Percentiles rank a stretch among this genome's conserved stretches.
Evolutionary conservation across 2,329 filamentous ascomycete species (phyloP).

Genomic region (Aureobasidium sp.): DNA sequence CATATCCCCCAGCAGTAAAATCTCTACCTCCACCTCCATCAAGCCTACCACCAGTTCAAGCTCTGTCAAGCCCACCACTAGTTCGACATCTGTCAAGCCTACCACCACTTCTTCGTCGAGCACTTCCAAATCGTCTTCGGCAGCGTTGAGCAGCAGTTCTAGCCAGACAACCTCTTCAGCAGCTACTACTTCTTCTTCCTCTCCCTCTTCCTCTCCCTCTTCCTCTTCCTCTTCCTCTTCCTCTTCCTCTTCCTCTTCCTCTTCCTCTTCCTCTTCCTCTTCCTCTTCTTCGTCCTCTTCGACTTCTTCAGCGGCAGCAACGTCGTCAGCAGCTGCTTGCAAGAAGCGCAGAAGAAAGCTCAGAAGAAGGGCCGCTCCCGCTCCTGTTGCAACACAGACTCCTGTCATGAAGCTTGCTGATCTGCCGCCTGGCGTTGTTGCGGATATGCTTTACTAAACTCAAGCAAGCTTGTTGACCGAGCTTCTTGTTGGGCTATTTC

Average conservation of each 20-base stretch:
- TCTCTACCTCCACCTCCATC: background rate
- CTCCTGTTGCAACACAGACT: background rate
- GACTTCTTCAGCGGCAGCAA: background rate
- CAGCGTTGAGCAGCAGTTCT: background rate
- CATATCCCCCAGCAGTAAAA: background rate
- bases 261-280: background rate
- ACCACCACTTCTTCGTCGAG: background rate
- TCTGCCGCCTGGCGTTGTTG: background rate
- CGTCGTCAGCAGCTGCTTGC: background rate
- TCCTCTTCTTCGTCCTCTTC: background rate
- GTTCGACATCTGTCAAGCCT: background rate
- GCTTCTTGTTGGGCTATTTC: background rate
- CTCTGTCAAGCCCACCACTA: background rate
- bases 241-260: background rate
- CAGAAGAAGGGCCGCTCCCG: background rate
- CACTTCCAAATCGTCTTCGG: background rate
- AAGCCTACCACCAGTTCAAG: background rate
- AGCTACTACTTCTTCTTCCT: background rate
- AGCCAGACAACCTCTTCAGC: background rate
- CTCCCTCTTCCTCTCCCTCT: background rate
- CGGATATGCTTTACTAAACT: background rate
- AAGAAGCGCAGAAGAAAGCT: constrained; percentile 8
- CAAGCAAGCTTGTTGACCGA: background rate
- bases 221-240: background rate
- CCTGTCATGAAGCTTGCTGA: background rate